A percentile compares a stretch with the other conserved stretches of the same genome.
phyloP scores from a whole-genome alignment of 495 filamentous ascomycete species.

The Penicillium nucicola region DNA sequence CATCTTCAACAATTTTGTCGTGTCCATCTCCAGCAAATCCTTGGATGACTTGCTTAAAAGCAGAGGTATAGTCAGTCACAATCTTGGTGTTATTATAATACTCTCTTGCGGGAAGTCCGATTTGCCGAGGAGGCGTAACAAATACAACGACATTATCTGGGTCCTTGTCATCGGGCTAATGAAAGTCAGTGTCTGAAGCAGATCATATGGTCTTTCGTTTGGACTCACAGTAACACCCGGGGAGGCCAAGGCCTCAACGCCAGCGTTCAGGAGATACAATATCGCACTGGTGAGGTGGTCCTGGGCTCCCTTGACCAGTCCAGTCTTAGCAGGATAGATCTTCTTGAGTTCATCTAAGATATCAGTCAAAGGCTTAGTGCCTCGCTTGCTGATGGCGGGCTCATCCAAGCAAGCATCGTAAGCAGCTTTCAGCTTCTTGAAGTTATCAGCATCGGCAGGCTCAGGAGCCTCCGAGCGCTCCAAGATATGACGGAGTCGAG shows the following conservation, averaged over 20 bases:
- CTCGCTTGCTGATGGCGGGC: slow-evolving; percentile 47
- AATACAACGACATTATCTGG: slow-evolving; percentile 61
- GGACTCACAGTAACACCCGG: slow-evolving; percentile 46
- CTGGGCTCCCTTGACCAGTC: slow-evolving; percentile 28
- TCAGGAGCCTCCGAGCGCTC: slow-evolving; percentile 52
- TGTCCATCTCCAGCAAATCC: slow-evolving; percentile 22
- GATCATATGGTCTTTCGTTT: not conserved
- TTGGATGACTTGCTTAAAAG: slow-evolving; percentile 43
- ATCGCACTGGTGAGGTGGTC: slow-evolving; percentile 49
- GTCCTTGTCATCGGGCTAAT: slow-evolving; percentile 58
- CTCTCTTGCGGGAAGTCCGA: slow-evolving; percentile 62
- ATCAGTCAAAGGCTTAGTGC: slow-evolving; percentile 49
- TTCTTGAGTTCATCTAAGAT: slow-evolving; percentile 51
- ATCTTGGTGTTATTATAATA: slow-evolving; percentile 59
- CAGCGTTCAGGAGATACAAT: slow-evolving; percentile 51
- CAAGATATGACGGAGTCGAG: slow-evolving; percentile 60
- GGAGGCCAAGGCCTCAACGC: slow-evolving; percentile 46
- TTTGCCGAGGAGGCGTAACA: slow-evolving; percentile 47
- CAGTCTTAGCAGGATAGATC: slow-evolving; percentile 50
- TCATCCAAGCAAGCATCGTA: slow-evolving; percentile 68
- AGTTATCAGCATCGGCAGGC: slow-evolving; percentile 58
- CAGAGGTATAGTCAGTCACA: slow-evolving; percentile 49
- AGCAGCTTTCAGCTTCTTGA: slow-evolving; percentile 59
- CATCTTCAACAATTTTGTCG: slow-evolving; percentile 32
- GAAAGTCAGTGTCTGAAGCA: not conserved